Evolutionary conservation across 139 green algal genomes (phyloP), one percentile per base, ranked within the genome.

Genomic region (Coelastrella sp.): DNA sequence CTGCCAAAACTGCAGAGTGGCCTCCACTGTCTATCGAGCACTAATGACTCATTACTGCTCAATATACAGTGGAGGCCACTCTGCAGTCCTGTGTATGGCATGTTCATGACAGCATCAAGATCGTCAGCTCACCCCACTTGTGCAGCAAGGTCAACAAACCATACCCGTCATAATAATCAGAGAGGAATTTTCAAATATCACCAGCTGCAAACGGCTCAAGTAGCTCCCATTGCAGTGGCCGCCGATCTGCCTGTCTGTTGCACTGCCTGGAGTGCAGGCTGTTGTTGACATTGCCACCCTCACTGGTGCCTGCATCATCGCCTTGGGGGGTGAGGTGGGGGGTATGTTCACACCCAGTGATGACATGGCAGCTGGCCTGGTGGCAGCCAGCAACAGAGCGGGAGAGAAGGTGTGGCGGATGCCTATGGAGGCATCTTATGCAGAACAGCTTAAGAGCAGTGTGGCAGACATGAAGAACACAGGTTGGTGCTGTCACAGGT

Each of bases 231-330:
- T 49, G 35, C 35, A 49, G 63, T 70, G 63, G 3, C 12, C 5
- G 15, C 63, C 15, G 63, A 22, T 70, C 63, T 70, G 63, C 63
- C 35, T 70, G 63, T 70, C 70, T 78, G 17, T 6, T 58, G 24
- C 25, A 15, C 49, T 49, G 35, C 35, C 35, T 49, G 35, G 3
- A 49, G 1, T 49, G 35, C 74, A 96, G 83, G 82, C 91, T 4
- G 92, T 99, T 60, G 95, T 99, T 15, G 98, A 99, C 93, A 95
- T 98, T 14, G 98, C 98, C 58, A 99, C 98, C 7, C 94, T 99
- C 4, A 99, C 98, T 6, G 98, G 98, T 27, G 97, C 98, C 4
- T 97, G 94, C 92, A 99, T 99, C 85, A 93, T 99, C 10, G 98
- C 97, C 0, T 92, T 99, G 90, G 98, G 98, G 58, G 89, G 88